Base-by-base conservation (phyloP, 495 filamentous ascomycete species). In the Xylaria longipes region DNA sequence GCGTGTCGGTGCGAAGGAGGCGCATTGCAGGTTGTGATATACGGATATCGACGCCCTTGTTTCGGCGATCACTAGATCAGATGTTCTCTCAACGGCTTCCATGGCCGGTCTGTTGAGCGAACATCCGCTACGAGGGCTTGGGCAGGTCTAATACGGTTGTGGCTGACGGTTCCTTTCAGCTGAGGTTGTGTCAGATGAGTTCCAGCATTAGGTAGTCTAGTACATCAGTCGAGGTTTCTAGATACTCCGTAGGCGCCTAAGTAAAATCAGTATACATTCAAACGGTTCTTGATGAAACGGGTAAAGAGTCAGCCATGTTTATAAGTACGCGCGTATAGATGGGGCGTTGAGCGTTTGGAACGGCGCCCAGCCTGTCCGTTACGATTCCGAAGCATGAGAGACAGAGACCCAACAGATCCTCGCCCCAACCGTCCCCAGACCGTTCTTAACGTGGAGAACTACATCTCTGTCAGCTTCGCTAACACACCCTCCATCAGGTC, bases 1-100 rank as follows among this genome's bases (percentile, higher is more conserved):
- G 73, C 15, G 78, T 82, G 8, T 70, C 71, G 31, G 78, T 75
- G 52, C 84, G 80, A 65, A 85, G 68, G 11, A 85, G 73, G 35
- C 82, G 76, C 83, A 83, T 85, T 29, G 5, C 54, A 54, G 3
- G 1, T 7, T 20, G 20, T 22, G 46, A 50, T 50, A n/a, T 12
- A 50, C 46, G 22, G 11, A 9, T 22, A 22, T 54, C 11, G 22
- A 29, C 22, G 50, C 50, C 50, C 50, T 54, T 54, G 50, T 54
- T 54, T 14, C 25, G 15, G 50, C 50, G 50, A 54, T 54, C 50
- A 15, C 8, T 3, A 9, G 50, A 54, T 27, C 25, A 27, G 50
- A 27, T 50, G 46, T 9, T 54, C 50, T 50, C 48, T 27, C 22
- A 27, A 9, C 48, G 27, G 11, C 48, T 52, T 54, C 22, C 22